Base-by-base conservation (phyloP, 1,284 basidiomycete species). In the Pascua sp. region DNA sequence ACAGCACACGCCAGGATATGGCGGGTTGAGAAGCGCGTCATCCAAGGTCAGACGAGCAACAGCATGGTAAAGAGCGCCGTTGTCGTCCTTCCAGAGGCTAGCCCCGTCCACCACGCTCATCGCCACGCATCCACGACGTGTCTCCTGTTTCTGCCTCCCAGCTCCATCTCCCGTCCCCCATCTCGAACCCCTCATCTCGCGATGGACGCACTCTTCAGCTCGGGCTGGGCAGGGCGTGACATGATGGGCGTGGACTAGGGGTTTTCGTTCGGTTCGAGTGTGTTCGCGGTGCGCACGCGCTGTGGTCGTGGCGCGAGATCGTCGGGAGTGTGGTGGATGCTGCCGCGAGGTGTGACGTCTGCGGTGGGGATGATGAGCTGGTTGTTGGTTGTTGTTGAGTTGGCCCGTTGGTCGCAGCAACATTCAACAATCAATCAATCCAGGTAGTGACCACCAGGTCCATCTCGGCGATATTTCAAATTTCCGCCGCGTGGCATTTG, bases 161-260 rank as follows among this genome's bases (percentile, higher is more conserved):
- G 42, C 36, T 1, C 17, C 8, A 44, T 42, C 5, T 10, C 13
- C n/a, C 49, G 7, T 43, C 11, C n/a, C 46, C 5, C 36, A 11
- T 16, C 36, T 4, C 12, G 40, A 12, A 32, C 24, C n/a, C n/a
- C 39, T 40, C 39, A 40, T 13, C 10, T 13, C 12, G 12, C 40
- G 8, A n/a, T 4, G 39, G 13, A 51, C 76, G 46, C 52, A 91
- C 91, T 95, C 84, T 94, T 95, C 60, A 95, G 83, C 76, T 95
- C 91, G 60, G 91, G 91, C 77, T 93, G 90, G 44, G 90, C 89
- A 66, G 90, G 88, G 80, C 91, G 89, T 37, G 90, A 91, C 90
- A 92, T 92, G 36, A 48, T 72, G 69, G 45, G 49, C 37, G 45
- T 44, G 42, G 39, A 42, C 24, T 32, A 32, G 39, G n/a, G 45